Base-by-base conservation (phyloP, 1,139 yeast genomes). In the Eremothecium cymbalariae region DNA sequence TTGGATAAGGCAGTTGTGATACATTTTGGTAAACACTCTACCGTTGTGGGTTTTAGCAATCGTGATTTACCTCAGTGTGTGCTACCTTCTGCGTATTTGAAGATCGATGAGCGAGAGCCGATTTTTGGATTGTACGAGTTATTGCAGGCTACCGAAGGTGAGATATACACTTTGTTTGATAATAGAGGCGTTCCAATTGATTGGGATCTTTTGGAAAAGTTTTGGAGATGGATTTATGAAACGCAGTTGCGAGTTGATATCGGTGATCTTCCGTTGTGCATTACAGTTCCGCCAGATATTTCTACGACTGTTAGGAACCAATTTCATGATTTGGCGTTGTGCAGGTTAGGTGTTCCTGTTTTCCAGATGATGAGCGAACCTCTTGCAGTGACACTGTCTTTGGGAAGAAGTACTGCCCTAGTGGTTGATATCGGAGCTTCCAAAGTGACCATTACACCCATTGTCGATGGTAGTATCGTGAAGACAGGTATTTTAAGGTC, bases 361-460 rank as follows among this genome's bases (percentile, higher is more conserved):
- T 71, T 81, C 46, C 74, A 83, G 23, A 62, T 81, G 36, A 69
- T 77, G n/a, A 74, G 78, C 50, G 72, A 76, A 30, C 88, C 88
- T 4, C 57, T 81, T 40, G 77, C 83, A 19, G 76, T 78, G 35
- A 70, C 82, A 13, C 76, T 77, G 50, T 76, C 83, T 21, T 66
- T 76, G 47, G 85, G 86, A 3, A 73, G 73, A 48, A 67, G 77
- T 14, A 73, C 77, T 8, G 81, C 84, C 4, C 62, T 81, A 40
- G 80, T 80, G 14, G 68, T 81, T 23, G 88, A 81, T 49, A 56
- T 81, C 29, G 90, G 88, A 2, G 67, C 78, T 2, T 63, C 75
- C 15, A 68, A 70, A 3, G 66, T 77, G 16, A 67, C 74, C 31
- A 76, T 80, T 5, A 78, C 86, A 0, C 88, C 90, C 9, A 68